A percentile compares a stretch with the other conserved stretches of the same genome.
These are phyloP conservation scores for Clausena lansium DNA, from an alignment of 345 rosid genomes.

Conservation along the genomic window DNA sequence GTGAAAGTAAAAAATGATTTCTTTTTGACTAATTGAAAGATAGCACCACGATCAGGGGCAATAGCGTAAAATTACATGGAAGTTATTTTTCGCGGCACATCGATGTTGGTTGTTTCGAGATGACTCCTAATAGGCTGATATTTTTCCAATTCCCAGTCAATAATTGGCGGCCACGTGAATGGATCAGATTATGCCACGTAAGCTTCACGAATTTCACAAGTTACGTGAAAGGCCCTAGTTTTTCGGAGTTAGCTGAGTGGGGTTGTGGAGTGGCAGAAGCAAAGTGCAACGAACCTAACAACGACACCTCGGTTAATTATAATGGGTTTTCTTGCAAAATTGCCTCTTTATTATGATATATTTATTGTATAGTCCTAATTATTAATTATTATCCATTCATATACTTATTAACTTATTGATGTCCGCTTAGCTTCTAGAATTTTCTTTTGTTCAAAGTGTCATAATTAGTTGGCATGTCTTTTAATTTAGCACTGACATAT, in stretches of 20 bases:
- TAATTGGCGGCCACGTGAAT: conserved; percentile 18
- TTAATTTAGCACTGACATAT: no score
- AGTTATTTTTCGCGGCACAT: conserved; percentile 20
- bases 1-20: no score
- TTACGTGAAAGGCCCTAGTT: not conserved
- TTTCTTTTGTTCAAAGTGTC: no score
- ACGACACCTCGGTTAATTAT: no score
- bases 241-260: not conserved
- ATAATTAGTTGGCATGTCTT: no score
- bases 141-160: not conserved
- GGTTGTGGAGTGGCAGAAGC: not conserved
- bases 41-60: conserved; percentile 9
- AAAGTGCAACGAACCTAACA: no score
- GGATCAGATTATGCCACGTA: conserved; percentile 16
- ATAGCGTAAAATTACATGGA: not conserved
- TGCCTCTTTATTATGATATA: no score
- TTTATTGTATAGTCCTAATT: no score
- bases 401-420: no score
- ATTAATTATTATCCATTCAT: no score
- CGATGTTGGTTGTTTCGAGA: conserved; percentile 16
- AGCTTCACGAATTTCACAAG: not conserved
- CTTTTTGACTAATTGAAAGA: no score
- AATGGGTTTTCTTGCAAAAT: not conserved
- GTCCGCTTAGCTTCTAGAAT: no score
- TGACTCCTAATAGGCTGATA: conserved; percentile 19